These are phyloP conservation scores for Fragilariopsis cylindrus DNA, from an alignment of 108 stramenopile genomes.

Conservation along the genomic window DNA sequence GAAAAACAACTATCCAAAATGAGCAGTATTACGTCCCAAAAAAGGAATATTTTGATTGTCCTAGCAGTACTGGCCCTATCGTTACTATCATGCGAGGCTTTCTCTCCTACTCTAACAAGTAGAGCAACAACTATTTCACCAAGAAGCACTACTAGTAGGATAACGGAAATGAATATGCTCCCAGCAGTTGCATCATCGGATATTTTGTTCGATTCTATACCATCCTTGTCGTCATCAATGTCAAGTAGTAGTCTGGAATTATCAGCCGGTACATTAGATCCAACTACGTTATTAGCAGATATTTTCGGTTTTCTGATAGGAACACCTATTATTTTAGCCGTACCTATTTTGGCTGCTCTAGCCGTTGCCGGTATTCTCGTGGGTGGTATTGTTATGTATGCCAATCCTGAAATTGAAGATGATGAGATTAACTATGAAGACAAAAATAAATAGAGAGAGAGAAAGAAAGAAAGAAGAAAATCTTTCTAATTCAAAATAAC, in stretches of 20 bases:
- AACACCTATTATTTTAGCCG: slow-evolving; percentile 63
- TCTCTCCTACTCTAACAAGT: slow-evolving; percentile 11
- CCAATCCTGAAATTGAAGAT: slow-evolving; percentile 78
- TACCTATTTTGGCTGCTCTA: slow-evolving; percentile 79
- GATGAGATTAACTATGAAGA: slow-evolving; percentile 28
- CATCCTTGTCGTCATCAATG: slow-evolving; percentile 3
- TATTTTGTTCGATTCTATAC: neutral
- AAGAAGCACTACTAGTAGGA: neutral
- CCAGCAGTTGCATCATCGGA: neutral
- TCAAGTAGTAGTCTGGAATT: slow-evolving; percentile 20
- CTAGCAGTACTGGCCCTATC: neutral
- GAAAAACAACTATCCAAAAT: too few species aligned
- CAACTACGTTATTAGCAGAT: slow-evolving; percentile 69
- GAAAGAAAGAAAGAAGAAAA: too few species aligned
- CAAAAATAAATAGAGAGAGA: too few species aligned
- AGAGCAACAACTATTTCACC: neutral
- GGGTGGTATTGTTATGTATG: slow-evolving; percentile 67
- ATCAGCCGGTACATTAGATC: slow-evolving; percentile 70
- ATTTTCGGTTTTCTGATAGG: slow-evolving; percentile 61
- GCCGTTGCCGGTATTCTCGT: slow-evolving; percentile 65
- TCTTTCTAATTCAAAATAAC: too few species aligned
- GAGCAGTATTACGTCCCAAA: neutral
- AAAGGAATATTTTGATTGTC: neutral
- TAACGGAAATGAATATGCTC: neutral
- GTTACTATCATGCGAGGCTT: slow-evolving; percentile 7